Percentiles rank a stretch among this genome's conserved stretches.
phyloP scores from a whole-genome alignment of 2,329 filamentous ascomycete species.

The Fusarium torreyae region DNA sequence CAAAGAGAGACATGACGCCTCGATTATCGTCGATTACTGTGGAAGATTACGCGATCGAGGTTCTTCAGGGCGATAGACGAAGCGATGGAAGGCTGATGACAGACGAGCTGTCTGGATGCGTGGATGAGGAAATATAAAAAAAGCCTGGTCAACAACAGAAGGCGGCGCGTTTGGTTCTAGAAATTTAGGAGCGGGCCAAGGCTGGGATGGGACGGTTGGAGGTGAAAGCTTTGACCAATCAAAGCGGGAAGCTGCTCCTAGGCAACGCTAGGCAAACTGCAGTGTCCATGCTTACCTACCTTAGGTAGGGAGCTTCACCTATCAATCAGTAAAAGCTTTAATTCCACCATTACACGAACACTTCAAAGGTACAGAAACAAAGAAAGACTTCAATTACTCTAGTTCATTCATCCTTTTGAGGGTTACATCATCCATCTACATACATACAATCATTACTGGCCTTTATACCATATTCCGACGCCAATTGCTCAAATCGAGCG shows the following conservation, averaged over 20 bases:
- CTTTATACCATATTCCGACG: slow-evolving; percentile 23
- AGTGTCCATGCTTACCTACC: slow-evolving; percentile 18
- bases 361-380: background rate
- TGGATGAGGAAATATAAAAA: slow-evolving; percentile 33
- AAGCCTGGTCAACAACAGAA: slow-evolving; percentile 42
- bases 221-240: slow-evolving; percentile 56
- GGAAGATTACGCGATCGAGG: slow-evolving; percentile 3
- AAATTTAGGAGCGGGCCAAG: slow-evolving; percentile 53
- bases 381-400: slow-evolving; percentile 28
- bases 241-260: slow-evolving; percentile 31
- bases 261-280: slow-evolving; percentile 36
- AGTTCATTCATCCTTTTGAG: slow-evolving; percentile 27
- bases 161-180: slow-evolving; percentile 49
- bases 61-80: background rate
- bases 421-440: slow-evolving; percentile 18
- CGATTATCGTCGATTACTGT: slow-evolving; percentile 14
- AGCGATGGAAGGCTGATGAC: slow-evolving; percentile 17
- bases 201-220: slow-evolving; percentile 46
- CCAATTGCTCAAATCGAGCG: slow-evolving; percentile 28
- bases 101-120: slow-evolving; percentile 33
- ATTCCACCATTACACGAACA: background rate
- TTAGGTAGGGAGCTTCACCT: slow-evolving; percentile 14
- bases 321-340: slow-evolving; percentile 7
- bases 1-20: slow-evolving; percentile 56
- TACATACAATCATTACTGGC: slow-evolving; percentile 27